Conservation (phyloP, 192 early-diverging fungal genomes). For the Geranomyces michiganensis region DNA sequence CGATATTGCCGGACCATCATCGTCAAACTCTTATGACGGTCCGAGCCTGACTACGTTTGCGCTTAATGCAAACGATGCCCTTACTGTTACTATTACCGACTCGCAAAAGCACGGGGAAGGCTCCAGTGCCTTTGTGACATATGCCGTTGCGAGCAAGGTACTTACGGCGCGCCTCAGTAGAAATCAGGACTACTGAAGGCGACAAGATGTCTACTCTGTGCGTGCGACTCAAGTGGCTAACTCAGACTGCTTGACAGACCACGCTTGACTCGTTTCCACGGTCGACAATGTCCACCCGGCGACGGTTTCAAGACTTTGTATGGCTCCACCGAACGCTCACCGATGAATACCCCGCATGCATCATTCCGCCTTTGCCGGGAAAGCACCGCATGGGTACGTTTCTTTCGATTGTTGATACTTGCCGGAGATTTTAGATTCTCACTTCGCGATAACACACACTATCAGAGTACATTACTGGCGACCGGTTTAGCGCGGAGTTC, state of each 20-base stretch:
- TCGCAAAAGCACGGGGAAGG: constrained; percentile 92
- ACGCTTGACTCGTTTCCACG: constrained; percentile 55
- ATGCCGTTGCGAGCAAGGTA: constrained; percentile 79
- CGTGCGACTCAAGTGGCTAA: neutral
- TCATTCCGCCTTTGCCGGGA: constrained; percentile 88
- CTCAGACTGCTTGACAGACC: constrained; percentile 52
- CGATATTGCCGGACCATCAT: neutral
- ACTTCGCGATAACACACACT: neutral
- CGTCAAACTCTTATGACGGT: neutral
- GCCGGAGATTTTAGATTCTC: neutral
- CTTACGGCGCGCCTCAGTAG: no score
- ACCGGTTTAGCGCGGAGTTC: constrained; percentile 92
- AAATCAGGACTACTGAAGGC: no score
- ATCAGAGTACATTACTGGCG: constrained; percentile 92
- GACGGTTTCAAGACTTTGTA: constrained; percentile 94
- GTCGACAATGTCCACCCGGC: constrained; percentile 68
- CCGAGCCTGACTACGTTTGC: constrained; percentile 31
- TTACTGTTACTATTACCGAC: constrained; percentile 68
- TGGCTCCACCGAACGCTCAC: constrained; percentile 78
- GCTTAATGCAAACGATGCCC: constrained; percentile 28
- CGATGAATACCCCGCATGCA: constrained; percentile 77
- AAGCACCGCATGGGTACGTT: constrained; percentile 82
- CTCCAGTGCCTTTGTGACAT: constrained; percentile 78
- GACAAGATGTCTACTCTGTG: no score
- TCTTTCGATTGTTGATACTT: neutral